These are phyloP conservation scores for Pharus latifolius DNA, from an alignment of 176 grass and related monocot species.

Conservation along the genomic window DNA sequence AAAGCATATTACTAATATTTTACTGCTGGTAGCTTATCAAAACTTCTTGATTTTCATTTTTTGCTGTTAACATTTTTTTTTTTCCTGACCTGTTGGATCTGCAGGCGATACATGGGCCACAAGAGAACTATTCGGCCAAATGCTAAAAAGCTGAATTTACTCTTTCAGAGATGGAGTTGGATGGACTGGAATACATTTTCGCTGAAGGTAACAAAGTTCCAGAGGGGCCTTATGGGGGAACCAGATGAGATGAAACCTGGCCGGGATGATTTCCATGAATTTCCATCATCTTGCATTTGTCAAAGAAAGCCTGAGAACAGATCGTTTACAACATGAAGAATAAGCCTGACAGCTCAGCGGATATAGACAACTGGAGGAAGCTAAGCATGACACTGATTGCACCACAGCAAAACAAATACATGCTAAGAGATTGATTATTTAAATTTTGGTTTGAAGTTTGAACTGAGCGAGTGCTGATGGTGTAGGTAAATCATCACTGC, in stretches of 20 bases:
- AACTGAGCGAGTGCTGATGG: not conserved
- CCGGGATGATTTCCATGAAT: constrained; percentile 81
- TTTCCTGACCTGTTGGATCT: not conserved
- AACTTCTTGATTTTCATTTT: not conserved
- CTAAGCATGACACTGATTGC: not conserved
- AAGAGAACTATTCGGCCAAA: constrained; percentile 94
- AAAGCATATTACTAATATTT: too few relatives aligned
- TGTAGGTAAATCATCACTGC: not conserved
- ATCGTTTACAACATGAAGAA: not conserved
- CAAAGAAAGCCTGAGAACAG: constrained; percentile 20
- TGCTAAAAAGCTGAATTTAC: constrained; percentile 55
- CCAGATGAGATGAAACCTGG: constrained; percentile 66
- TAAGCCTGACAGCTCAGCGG: not conserved
- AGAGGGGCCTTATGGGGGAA: constrained; percentile 75
- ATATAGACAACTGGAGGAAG: not conserved
- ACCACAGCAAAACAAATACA: not conserved
- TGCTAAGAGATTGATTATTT: not conserved
- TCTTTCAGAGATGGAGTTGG: constrained; percentile 47
- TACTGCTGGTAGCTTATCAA: constrained; percentile 2
- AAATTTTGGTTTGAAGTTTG: not conserved
- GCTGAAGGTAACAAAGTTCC: constrained; percentile 45
- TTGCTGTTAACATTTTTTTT: not conserved
- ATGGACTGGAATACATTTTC: constrained; percentile 62
- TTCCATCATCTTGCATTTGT: constrained; percentile 79
- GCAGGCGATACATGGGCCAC: constrained; percentile 84